Evolutionary conservation across 1,284 basidiomycete species (phyloP), one percentile per base, ranked within the genome.

Genomic region (Sporisorium iseilematis-ciliati): DNA sequence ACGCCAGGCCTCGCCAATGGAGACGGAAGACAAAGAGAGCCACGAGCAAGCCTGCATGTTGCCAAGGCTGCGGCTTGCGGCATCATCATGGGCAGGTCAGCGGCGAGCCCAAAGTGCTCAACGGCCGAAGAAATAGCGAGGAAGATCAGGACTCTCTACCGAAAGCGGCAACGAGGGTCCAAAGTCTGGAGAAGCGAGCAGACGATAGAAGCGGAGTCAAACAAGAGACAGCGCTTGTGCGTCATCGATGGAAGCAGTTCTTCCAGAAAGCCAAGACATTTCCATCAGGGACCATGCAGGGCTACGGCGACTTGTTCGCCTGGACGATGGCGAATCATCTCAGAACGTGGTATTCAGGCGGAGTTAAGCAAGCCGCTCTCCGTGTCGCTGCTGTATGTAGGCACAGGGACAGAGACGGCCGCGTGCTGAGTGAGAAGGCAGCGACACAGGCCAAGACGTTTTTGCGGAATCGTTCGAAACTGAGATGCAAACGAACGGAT

Each of bases 31-130:
- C 29, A 31, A 33, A 35, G 16, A 21, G 57, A n/a, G n/a, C 57
- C 50, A 57, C 57, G 57, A 45, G 61, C 42, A 20, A 26, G 41
- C 21, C 23, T 46, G 53, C 41, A 18, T 38, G 54, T 58, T 62
- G 68, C 68, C 68, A 71, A 71, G 68, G 57, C 57, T 51, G 51
- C 45, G 58, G 68, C 54, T 56, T 31, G 57, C 68, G 54, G 57
- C 58, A 55, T 57, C 58, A 45, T 61, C 43, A 8, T 10, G n/a
- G 25, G 25, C 26, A 26, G 2, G 18, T 8, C 23, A 46, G 45
- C 45, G 16, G 45, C 11, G 16, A 46, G 23, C 25, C 4, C 4
- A 26, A 48, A n/a, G 46, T 6, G 46, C 25, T 48, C 18, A n/a
- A 8, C 46, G 25, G 12, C 21, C 4, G 29, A 26, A 26, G 6